phyloP scores from a whole-genome alignment of 352 stramenopile genomes.

The Poterioochromonas sp. region DNA sequence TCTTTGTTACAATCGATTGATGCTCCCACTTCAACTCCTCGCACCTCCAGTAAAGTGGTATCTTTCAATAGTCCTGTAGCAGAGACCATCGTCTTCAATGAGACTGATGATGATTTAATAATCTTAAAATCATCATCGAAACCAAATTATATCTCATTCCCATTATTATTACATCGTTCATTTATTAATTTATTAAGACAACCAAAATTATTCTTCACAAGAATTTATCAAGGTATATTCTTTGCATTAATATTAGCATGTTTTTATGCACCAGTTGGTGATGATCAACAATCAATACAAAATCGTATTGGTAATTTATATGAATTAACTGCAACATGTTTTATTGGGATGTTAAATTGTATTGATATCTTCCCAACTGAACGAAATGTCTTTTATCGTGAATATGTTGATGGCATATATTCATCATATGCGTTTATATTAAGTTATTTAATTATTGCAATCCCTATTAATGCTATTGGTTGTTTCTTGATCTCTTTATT shows the following conservation, averaged over 20 bases:
- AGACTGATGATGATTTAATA: too few relatives aligned
- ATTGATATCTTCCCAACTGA: constrained; percentile 26
- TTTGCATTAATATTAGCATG: not conserved
- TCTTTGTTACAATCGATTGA: too few relatives aligned
- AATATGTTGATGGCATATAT: constrained; percentile 21
- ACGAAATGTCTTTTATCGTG: constrained; percentile 8
- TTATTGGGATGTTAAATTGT: constrained; percentile 25
- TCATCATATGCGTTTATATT: constrained; percentile 14
- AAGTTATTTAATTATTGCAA: not conserved
- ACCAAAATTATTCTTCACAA: not conserved
- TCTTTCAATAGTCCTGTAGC: too few relatives aligned
- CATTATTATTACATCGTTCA: not conserved
- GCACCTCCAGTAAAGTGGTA: too few relatives aligned
- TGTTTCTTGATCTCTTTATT: not conserved
- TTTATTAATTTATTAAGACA: constrained; percentile 4
- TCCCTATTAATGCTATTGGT: not conserved
- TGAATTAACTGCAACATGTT: constrained; percentile 19
- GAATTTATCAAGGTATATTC: not conserved
- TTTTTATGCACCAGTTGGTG: constrained; percentile 24
- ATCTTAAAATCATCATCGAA: too few relatives aligned
- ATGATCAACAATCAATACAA: constrained; percentile 6
- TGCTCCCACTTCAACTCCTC: too few relatives aligned
- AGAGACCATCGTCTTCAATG: too few relatives aligned
- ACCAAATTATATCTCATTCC: not conserved
- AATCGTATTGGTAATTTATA: constrained; percentile 26